These are phyloP conservation scores for Nothopassalora personata DNA, from an alignment of 2,329 filamentous ascomycete genomes.

Conservation along the genomic window DNA sequence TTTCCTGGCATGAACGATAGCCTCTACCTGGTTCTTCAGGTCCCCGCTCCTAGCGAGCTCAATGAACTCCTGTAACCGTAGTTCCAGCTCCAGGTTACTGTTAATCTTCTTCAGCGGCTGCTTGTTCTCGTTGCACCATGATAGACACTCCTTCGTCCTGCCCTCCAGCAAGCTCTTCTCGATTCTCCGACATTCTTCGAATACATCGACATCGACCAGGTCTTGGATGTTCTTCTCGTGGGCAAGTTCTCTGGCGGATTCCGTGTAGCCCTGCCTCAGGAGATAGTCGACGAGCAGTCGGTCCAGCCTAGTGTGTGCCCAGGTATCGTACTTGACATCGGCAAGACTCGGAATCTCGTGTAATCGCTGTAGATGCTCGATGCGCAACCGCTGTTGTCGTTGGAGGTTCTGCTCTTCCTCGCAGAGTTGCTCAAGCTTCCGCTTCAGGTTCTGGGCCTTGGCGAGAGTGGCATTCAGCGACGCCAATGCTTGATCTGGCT, in stretches of 20 bases:
- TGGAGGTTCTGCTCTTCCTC: conserved; percentile 76
- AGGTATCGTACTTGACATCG: conserved; percentile 89
- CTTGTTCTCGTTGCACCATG: conserved; percentile 92
- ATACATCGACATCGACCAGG: conserved; percentile 83
- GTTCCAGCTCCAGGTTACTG: conserved; percentile 85
- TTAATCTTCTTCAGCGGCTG: conserved; percentile 84
- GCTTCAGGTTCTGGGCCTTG: conserved; percentile 79
- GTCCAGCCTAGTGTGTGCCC: conserved; percentile 77
- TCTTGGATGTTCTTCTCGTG: conserved; percentile 69
- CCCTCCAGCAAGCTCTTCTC: conserved; percentile 63
- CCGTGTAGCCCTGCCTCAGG: conserved; percentile 72
- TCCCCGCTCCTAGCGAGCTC: conserved; percentile 72
- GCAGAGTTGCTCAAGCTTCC: conserved; percentile 72
- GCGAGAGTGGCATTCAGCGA: conserved; percentile 79
- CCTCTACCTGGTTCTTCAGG: conserved; percentile 63
- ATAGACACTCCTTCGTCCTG: conserved; percentile 71
- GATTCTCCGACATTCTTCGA: conserved; percentile 74
- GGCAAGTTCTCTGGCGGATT: conserved; percentile 71
- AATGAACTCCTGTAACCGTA: conserved; percentile 91
- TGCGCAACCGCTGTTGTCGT: conserved; percentile 66
- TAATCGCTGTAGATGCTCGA: conserved; percentile 74
- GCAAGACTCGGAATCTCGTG: conserved; percentile 74
- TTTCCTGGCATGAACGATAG: conserved; percentile 75
- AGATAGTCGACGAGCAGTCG: conserved; percentile 89
- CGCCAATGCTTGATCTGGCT: conserved; percentile 65